Conservation (phyloP, 164 flowering plant genomes). For the Sextonia rubra region DNA sequence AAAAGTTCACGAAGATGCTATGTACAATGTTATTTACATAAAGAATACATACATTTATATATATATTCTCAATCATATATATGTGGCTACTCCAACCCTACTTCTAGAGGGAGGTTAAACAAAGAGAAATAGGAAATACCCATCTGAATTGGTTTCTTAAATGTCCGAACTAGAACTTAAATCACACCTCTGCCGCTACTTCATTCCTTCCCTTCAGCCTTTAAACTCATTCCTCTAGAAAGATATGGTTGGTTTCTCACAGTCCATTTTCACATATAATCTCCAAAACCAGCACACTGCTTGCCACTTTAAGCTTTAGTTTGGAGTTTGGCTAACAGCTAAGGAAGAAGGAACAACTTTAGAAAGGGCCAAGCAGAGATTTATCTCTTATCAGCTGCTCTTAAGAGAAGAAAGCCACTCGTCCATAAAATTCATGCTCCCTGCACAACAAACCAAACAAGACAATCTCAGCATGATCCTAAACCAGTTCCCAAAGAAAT, state of each 20-base stretch:
- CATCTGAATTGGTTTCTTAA: no score
- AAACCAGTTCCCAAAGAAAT: neutral
- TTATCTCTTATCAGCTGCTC: neutral
- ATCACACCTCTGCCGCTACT: neutral
- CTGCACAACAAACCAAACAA: neutral
- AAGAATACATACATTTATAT: no score
- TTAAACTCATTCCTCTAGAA: neutral
- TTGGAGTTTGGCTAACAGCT: neutral
- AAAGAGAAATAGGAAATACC: no score
- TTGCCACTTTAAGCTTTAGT: no score
- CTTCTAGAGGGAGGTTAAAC: neutral
- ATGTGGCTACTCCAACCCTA: neutral
- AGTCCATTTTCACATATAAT: neutral
- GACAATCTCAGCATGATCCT: neutral
- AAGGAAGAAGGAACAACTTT: neutral
- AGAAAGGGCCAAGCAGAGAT: neutral
- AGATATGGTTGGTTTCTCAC: neutral
- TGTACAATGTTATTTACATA: constrained; percentile 1
- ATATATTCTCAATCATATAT: neutral
- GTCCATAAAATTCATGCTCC: neutral
- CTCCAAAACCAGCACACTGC: neutral
- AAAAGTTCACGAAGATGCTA: neutral
- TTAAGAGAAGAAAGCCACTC: neutral
- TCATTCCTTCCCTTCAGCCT: neutral
- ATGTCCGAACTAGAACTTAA: neutral